These are phyloP conservation scores for Kockiozyma suomiensis DNA, from an alignment of 805 yeast species.

Conservation along the genomic window DNA sequence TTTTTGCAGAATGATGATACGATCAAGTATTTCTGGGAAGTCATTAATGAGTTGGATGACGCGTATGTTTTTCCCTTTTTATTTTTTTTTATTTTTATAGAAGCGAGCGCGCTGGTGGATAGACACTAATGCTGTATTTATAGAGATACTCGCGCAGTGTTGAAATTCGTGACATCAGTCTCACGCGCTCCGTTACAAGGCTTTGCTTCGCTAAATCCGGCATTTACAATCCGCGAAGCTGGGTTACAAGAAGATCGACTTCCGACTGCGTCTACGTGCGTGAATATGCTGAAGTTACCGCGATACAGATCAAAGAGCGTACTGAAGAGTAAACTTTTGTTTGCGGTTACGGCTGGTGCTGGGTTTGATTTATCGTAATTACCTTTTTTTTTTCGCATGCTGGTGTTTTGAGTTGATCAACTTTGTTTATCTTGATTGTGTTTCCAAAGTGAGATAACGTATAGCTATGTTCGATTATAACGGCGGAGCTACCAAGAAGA, in stretches of 20 bases:
- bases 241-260: conserved; percentile 60
- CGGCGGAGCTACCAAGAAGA: too few relatives aligned
- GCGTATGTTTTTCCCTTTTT: conserved; percentile 36
- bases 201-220: conserved; percentile 70
- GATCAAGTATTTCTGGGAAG: conserved; percentile 69
- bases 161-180: conserved; percentile 90
- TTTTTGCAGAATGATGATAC: conserved; percentile 57
- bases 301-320: conserved; percentile 66
- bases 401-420: too few relatives aligned
- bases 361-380: conserved; percentile 76
- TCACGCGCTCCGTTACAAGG: conserved; percentile 91
- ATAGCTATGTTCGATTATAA: too few relatives aligned
- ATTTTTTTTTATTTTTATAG: not conserved
- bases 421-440: too few relatives aligned
- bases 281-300: conserved; percentile 82
- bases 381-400: too few relatives aligned
- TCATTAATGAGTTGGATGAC: conserved; percentile 65
- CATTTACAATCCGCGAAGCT: conserved; percentile 74
- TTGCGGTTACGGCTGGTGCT: conserved; percentile 79
- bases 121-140: not conserved
- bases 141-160: conserved; percentile 59
- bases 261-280: conserved; percentile 94
- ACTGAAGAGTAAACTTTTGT: conserved; percentile 65
- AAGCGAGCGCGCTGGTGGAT: too few relatives aligned
- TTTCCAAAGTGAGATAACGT: too few relatives aligned